Base-by-base conservation (phyloP, 2,329 filamentous ascomycete species). In the Aspergillus terreus region DNA sequence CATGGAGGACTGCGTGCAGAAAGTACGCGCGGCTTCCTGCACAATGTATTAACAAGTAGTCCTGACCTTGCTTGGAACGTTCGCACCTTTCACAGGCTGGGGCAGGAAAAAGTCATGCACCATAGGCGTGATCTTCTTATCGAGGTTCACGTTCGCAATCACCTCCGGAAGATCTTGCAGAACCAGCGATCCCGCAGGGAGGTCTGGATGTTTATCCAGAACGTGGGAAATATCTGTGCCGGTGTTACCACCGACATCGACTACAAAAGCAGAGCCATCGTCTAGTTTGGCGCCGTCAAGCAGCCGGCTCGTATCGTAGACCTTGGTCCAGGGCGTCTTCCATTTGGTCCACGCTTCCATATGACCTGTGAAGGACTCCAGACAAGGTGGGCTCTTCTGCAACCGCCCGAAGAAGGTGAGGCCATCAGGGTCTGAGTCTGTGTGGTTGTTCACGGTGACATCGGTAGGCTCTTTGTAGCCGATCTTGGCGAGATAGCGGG, bases 1-100 rank as follows among this genome's bases (percentile, higher is more conserved):
- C 71, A 44, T 78, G 73, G 1, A 76, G 61, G 4, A 76, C 62
- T 2, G 66, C 68, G 50, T 75, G 71, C 62, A 76, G 62, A 53
- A 69, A 76, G 57, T 76, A 77, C 2, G 65, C 67, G 3, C 68
- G 68, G 23, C 63, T 66, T 15, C 67, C 70, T 71, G 47, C 12
- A 14, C 14, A 10, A 5, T 7, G 30, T 6, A 17, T 46, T 42
- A 46, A 10, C 38, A 42, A 21, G 11, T n/a, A 17, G 15, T 12
- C 17, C 11, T n/a, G 45, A 12, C 9, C 4, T 40, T 4, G 27
- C 7, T 10, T 15, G 21, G 12, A 12, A 4, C 27, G 14, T 1
- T 60, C 52, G 54, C 45, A 64, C 64, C 62, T 53, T 56, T 58
- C 1, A 61, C 53, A 14, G 65, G 62, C 46, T 68, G 65, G 5